Base-by-base conservation (phyloP, 306 rosid genomes). In the Oemleria cerasiformis region DNA sequence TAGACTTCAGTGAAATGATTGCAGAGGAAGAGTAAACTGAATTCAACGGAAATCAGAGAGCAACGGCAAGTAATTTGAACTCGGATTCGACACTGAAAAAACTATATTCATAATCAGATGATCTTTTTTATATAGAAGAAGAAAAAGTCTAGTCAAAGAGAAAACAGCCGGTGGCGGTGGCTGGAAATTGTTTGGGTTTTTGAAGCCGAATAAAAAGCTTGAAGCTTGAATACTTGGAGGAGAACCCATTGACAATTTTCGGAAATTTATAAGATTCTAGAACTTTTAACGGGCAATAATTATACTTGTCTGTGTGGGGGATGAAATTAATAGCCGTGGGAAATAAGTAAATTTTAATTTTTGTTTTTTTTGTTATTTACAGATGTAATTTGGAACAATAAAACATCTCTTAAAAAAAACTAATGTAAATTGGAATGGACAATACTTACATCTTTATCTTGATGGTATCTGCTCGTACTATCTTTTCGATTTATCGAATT, bases 21-120 rank as follows among this genome's bases (percentile, higher is more conserved):
- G 63, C 38, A 50, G 62, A 51, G 10, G 72, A 53, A 34, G 77
- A 48, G 60, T 2, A 3, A 15, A 63, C 21, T n/a, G 70, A 60
- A 17, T 68, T 15, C 63, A 40, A 39, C 38, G 39, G 36, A 11
- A n/a, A 50, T 3, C 38, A 15, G 53, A 64, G 9, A 42, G 9
- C 23, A 39, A 75, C 62, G 44, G 55, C 5, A 38, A 45, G 38
- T 65, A 39, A 63, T 53, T 68, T 53, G 49, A 53, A 68, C 62
- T 51, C 16, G 61, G 19, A 19, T 68, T 1, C 4, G 39, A 61
- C 16, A 36, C 44, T 8, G 19, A 61, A 6, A 61, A 7, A 40
- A 51, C 58, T 25, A 53, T 66, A 11, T 50, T 13, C 61, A 56
- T 56, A 56, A 4, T 53, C 50, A 45, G 12, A 41, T 41, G 44